Percentiles rank a stretch among this genome's conserved stretches.
Conservation (phyloP, 1,284 basidiomycete genomes). For the Veloporphyrellus conicus region DNA sequence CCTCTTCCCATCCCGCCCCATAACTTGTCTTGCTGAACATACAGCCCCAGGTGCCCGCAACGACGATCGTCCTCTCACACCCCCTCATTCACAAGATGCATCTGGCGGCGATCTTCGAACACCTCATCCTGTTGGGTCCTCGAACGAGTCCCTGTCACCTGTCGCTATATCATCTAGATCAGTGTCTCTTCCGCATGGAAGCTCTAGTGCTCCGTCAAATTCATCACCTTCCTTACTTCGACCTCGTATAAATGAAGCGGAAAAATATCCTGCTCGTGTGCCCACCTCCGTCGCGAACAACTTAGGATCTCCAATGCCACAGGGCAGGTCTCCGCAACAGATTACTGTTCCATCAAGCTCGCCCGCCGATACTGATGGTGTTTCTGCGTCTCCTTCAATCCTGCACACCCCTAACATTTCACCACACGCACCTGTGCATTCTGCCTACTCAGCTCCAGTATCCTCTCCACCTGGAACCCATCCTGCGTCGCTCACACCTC, state of each 20-base stretch:
- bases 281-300: neutral
- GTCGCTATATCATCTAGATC: slow-evolving; percentile 43
- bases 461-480: slow-evolving; percentile 7
- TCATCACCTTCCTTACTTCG: slow-evolving; percentile 20
- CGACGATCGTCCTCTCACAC: slow-evolving; percentile 30
- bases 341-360: neutral
- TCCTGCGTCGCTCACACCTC: slow-evolving; percentile 14
- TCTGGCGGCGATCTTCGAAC: slow-evolving; percentile 28
- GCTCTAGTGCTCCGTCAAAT: slow-evolving; percentile 24
- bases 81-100: slow-evolving; percentile 40
- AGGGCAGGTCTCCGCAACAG: slow-evolving; percentile 13
- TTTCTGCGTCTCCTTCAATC: slow-evolving; percentile 2
- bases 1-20: neutral
- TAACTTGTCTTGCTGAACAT: slow-evolving; percentile 18
- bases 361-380: slow-evolving; percentile 1
- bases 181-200: slow-evolving; percentile 30
- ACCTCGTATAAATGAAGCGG: slow-evolving; percentile 12
- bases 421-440: slow-evolving; percentile 3
- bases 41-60: slow-evolving; percentile 21
- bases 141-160: slow-evolving; percentile 29
- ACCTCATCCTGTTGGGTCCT: slow-evolving; percentile 24
- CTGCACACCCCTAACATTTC: slow-evolving; percentile 8
- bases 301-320: slow-evolving; percentile 2
- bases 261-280: slow-evolving; percentile 7
- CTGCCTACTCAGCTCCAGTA: neutral